A percentile compares a stretch with the other conserved stretches of the same genome.
Conservation (phyloP, 2,329 filamentous ascomycete genomes). For the Trematosphaeria pertusa region DNA sequence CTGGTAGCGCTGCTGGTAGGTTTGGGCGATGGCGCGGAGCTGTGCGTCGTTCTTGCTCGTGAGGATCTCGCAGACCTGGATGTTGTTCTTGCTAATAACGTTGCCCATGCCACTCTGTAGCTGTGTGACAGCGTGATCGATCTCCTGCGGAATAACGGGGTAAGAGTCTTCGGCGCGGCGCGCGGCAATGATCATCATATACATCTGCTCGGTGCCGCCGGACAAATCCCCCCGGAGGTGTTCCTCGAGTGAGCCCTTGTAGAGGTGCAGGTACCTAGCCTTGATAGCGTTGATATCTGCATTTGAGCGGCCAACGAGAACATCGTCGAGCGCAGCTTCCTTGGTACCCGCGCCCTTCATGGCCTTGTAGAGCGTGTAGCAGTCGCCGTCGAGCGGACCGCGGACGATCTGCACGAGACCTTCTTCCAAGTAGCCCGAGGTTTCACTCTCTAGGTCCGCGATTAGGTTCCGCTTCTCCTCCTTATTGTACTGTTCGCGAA, state of each 20-base stretch:
- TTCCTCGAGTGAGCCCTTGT: slow-evolving; percentile 69
- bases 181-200: slow-evolving; percentile 79
- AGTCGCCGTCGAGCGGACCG: slow-evolving; percentile 81
- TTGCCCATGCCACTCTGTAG: slow-evolving; percentile 73
- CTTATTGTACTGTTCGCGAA: slow-evolving; percentile 69
- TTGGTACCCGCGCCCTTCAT: slow-evolving; percentile 86
- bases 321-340: slow-evolving; percentile 83
- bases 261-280: slow-evolving; percentile 72
- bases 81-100: slow-evolving; percentile 74
- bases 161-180: slow-evolving; percentile 78
- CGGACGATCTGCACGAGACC: slow-evolving; percentile 76
- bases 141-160: slow-evolving; percentile 74
- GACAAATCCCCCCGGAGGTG: slow-evolving; percentile 82
- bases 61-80: slow-evolving; percentile 80
- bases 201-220: slow-evolving; percentile 84
- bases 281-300: slow-evolving; percentile 91
- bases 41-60: slow-evolving; percentile 79
- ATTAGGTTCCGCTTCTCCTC: slow-evolving; percentile 71
- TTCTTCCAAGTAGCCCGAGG: slow-evolving; percentile 73
- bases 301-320: slow-evolving; percentile 82
- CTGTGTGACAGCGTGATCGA: slow-evolving; percentile 77
- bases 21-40: slow-evolving; percentile 78
- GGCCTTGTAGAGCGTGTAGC: slow-evolving; percentile 71
- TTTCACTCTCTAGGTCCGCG: slow-evolving; percentile 79
- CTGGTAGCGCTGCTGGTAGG: slow-evolving; percentile 77